Conservation (phyloP, 2,329 filamentous ascomycete genomes). For the Aureobasidium sp. region DNA sequence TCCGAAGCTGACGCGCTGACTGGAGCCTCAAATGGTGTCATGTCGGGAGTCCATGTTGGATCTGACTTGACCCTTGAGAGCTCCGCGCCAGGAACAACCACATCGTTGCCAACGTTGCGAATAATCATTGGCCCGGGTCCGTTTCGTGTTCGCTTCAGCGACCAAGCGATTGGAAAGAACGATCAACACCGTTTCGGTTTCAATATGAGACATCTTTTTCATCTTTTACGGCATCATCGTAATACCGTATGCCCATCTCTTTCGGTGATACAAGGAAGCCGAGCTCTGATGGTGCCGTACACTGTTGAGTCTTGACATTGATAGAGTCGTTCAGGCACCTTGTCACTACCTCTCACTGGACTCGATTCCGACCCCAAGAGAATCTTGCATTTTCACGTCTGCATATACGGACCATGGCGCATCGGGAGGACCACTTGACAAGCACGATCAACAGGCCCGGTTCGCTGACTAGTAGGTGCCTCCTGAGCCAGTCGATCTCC, state of each 20-base stretch:
- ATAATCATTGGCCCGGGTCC: not conserved
- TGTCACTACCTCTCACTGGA: not conserved
- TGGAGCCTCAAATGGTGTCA: conserved; percentile 13
- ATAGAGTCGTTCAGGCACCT: not conserved
- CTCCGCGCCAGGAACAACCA: not conserved
- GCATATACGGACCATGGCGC: not conserved
- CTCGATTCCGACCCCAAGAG: not conserved
- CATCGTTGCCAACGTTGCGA: conserved; percentile 5
- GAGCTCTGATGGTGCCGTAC: no score
- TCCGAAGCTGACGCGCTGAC: conserved; percentile 10
- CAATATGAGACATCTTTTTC: not conserved
- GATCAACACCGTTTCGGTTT: not conserved
- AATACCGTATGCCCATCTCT: no score
- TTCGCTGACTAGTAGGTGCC: not conserved
- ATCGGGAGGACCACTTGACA: not conserved
- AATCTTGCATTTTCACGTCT: not conserved
- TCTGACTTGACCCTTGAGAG: not conserved
- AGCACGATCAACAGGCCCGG: not conserved
- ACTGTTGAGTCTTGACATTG: no score
- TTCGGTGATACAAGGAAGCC: not conserved
- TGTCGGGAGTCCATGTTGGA: not conserved
- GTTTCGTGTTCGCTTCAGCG: not conserved
- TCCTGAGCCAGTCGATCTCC: not conserved
- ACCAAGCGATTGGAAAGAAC: not conserved
- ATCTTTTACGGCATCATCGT: not conserved